Percentiles rank a stretch among this genome's conserved stretches.
Evolutionary conservation across 441 rosid species (phyloP).

Genomic region (Breynia disticha): DNA sequence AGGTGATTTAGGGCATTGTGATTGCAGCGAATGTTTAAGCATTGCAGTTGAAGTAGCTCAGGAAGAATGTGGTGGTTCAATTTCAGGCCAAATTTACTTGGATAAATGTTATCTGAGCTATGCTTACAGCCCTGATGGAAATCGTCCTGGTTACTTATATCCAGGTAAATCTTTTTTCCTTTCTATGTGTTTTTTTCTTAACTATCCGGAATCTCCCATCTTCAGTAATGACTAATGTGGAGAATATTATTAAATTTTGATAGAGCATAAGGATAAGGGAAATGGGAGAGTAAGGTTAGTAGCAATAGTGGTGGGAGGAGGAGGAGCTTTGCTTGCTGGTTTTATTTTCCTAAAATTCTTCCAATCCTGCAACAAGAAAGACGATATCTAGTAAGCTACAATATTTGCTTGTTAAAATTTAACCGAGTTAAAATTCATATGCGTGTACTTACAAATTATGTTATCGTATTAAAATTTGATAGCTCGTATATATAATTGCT

Average conservation of each 20-base stretch:
- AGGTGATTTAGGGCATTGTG: constrained; percentile 39
- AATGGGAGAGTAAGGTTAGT: constrained; percentile 22
- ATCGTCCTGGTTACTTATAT: constrained; percentile 16
- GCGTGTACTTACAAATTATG: no score
- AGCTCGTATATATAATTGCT: no score
- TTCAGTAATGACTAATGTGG: no score
- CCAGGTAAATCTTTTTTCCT: constrained; percentile 16
- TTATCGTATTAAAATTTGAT: no score
- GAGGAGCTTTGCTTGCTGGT: constrained; percentile 33
- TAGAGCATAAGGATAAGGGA: constrained; percentile 11
- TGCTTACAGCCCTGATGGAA: constrained; percentile 27
- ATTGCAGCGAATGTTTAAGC: constrained; percentile 53
- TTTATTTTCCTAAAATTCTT: constrained; percentile 27
- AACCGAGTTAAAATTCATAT: no score
- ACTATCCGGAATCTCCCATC: no score
- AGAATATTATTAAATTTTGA: neutral
- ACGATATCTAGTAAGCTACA: constrained; percentile 17
- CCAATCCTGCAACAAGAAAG: constrained; percentile 31
- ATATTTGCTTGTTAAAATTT: no score
- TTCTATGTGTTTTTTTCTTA: no score
- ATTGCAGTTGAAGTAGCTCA: constrained; percentile 32
- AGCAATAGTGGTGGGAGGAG: constrained; percentile 65
- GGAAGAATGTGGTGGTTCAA: constrained; percentile 40
- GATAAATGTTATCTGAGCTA: constrained; percentile 48
- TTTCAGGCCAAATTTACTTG: constrained; percentile 50